Conservation (phyloP, 805 yeast species). For the Kluyveromyces aestuarii region DNA sequence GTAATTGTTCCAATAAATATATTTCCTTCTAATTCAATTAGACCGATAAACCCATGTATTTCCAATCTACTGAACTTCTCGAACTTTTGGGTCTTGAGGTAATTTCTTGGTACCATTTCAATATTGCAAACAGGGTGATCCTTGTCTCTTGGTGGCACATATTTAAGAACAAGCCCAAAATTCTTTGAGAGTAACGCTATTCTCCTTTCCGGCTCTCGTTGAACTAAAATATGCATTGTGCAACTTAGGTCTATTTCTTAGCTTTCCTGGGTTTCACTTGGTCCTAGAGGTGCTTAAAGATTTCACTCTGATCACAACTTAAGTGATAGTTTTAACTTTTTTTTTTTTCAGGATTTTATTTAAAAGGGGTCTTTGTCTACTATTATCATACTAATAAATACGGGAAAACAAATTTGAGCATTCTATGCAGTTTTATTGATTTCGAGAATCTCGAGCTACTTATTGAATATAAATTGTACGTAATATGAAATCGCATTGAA, state of each 20-base stretch:
- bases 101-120: slow-evolving; percentile 36
- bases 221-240: slow-evolving; percentile 19
- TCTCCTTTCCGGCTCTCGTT: slow-evolving; percentile 16
- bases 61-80: slow-evolving; percentile 37
- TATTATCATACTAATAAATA: no score
- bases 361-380: background rate
- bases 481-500: background rate
- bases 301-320: background rate
- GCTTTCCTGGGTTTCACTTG: background rate
- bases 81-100: slow-evolving; percentile 31
- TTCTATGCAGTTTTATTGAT: background rate
- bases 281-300: background rate
- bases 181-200: slow-evolving; percentile 27
- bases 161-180: slow-evolving; percentile 40
- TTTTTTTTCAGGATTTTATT: background rate
- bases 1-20: slow-evolving; percentile 74
- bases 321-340: background rate
- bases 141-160: slow-evolving; percentile 25
- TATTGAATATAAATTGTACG: background rate
- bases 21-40: slow-evolving; percentile 59
- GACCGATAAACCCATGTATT: slow-evolving; percentile 67
- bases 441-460: no score
- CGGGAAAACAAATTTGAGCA: background rate
- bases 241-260: background rate
- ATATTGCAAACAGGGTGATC: slow-evolving; percentile 36